Conservation (phyloP, 768 basidiomycete species). For the Pleurotus platypus region DNA sequence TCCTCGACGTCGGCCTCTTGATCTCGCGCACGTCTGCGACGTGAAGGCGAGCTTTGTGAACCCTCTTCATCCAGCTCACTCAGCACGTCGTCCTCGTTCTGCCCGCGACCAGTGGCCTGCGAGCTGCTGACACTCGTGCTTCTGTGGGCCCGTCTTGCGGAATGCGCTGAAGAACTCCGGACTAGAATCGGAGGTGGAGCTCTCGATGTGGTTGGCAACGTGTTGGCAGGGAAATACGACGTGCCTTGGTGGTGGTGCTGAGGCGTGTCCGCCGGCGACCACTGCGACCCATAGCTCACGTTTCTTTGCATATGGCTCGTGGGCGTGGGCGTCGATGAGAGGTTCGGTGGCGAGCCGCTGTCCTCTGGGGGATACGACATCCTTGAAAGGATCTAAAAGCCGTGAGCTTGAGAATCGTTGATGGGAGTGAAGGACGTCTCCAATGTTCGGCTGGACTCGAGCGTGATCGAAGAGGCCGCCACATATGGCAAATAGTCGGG, state of each 20-base stretch:
- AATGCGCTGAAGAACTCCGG: conserved; percentile 50
- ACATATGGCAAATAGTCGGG: too few relatives aligned
- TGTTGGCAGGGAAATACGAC: conserved; percentile 51
- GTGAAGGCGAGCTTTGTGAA: background rate
- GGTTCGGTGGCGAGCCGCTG: conserved; percentile 4
- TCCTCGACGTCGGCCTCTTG: conserved; percentile 38
- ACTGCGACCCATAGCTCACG: conserved; percentile 53
- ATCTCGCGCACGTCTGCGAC: conserved; percentile 22
- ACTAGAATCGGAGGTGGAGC: conserved; percentile 37
- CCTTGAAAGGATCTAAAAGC: too few relatives aligned
- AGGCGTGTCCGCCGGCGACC: conserved; percentile 56
- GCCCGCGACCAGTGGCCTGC: conserved; percentile 40
- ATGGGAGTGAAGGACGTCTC: too few relatives aligned
- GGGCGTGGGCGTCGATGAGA: conserved; percentile 44
- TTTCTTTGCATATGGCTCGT: conserved; percentile 35
- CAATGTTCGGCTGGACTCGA: too few relatives aligned
- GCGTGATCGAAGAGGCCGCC: too few relatives aligned
- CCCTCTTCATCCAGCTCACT: conserved; percentile 53
- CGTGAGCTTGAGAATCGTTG: too few relatives aligned
- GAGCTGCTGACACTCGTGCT: conserved; percentile 65
- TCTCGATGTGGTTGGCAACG: conserved; percentile 42
- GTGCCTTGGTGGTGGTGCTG: conserved; percentile 67
- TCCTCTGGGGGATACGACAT: conserved; percentile 1
- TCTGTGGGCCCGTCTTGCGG: conserved; percentile 44
- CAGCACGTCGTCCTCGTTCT: conserved; percentile 40